Base-by-base conservation (phyloP, 2,329 filamentous ascomycete species). In the Pseudogymnoascus sp. region DNA sequence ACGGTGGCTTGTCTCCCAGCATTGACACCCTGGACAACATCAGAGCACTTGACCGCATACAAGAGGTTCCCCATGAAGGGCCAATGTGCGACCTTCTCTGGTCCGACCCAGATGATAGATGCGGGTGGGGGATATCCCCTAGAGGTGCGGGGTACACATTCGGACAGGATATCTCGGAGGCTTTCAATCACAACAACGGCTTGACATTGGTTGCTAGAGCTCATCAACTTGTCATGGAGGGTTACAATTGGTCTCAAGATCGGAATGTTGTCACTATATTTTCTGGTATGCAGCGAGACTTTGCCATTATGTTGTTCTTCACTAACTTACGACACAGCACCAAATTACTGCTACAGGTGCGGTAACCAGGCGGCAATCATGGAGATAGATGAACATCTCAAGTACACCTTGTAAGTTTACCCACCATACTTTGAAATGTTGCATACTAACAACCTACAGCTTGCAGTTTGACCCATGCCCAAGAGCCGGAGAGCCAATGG, bases 321-420 rank as follows among this genome's bases (percentile, higher is more conserved):
- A 62, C 73, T 77, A 68, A 77, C 67, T 33, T 19, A 23, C 62
- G 67, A 67, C 47, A 26, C 73, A 87, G 90, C 90, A 62, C 90
- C 90, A 67, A 93, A 93, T 77, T 99, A 99, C 83, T 99, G 93
- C 82, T 97, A 99, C 83, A 87, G 95, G 76, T 99, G 95, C 75
- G 95, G 95, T 74, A 99, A 99, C 79, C 95, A 97, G 79, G 95
- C 95, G 64, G 95, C 95, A n/a, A 97, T 99, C 77, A 99, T 99
- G 95, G 95, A 97, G 79, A 99, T 99, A 77, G 95, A 97, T 70
- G 95, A 99, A 80, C 93, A 97, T 77, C 81, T 99, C 75, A 97
- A 99, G 82, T 99, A 97, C 79, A 97, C 95, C 74, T 97, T 99
- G 93, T 97, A 84, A 78, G 92, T 87, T 53, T n/a, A 3, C 59